A percentile compares a stretch with the other conserved stretches of the same genome.
These are phyloP conservation scores for Gloeopeniophorella convolvens DNA, from an alignment of 768 basidiomycete species.

Conservation along the genomic window DNA sequence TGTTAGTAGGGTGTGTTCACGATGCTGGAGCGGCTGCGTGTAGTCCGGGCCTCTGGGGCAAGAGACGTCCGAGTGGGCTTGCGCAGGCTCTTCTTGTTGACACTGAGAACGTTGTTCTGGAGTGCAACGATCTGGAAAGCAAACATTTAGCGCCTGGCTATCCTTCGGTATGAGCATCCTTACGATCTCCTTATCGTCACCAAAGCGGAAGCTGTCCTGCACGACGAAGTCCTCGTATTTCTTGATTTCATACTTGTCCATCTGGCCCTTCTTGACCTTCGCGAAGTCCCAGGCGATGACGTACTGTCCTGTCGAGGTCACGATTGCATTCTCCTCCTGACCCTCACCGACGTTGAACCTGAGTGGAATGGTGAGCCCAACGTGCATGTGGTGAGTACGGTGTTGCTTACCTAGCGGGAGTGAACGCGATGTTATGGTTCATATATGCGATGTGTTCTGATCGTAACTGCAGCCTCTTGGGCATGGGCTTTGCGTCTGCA, in stretches of 20 bases:
- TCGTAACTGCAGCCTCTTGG: conserved; percentile 79
- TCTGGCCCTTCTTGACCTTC: conserved; percentile 87
- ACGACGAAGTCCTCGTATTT: conserved; percentile 92
- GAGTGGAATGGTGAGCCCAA: conserved; percentile 2
- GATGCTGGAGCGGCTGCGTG: conserved; percentile 17
- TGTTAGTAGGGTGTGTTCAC: conserved; percentile 19
- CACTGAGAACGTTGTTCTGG: conserved; percentile 85
- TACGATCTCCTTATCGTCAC: conserved; percentile 94
- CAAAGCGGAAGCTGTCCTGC: conserved; percentile 97
- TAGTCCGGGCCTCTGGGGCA: conserved; percentile 35
- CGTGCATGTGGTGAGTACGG: not conserved
- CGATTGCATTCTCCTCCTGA: conserved; percentile 88
- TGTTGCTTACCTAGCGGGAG: conserved; percentile 74
- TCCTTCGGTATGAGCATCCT: conserved; percentile 27
- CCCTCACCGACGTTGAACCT: conserved; percentile 93
- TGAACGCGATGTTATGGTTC: conserved; percentile 80
- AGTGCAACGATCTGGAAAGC: conserved; percentile 82
- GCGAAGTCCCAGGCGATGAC: conserved; percentile 97
- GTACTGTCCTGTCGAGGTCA: conserved; percentile 88
- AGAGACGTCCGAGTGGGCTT: conserved; percentile 75
- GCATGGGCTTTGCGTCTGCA: conserved; percentile 86
- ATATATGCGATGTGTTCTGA: conserved; percentile 94
- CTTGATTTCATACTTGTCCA: conserved; percentile 95
- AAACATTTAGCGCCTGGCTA: conserved; percentile 6
- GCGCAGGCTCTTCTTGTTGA: conserved; percentile 90